Evolutionary conservation across 257 asterid genomes (phyloP).

Genomic region (Gardenia jasminoides): DNA sequence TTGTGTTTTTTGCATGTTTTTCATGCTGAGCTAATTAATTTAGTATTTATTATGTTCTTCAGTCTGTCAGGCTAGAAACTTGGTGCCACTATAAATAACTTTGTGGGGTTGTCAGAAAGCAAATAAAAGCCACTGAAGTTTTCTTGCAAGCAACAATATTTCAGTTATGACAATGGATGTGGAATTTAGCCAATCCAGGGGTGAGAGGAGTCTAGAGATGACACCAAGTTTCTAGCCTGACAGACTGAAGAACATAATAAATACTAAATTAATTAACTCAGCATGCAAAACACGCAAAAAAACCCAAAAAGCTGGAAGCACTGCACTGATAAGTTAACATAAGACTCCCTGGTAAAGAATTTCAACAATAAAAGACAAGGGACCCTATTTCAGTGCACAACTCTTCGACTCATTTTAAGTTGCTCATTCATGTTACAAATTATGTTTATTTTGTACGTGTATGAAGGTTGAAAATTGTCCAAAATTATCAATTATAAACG

Average conservation of each 20-base stretch:
- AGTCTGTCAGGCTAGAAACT: neutral
- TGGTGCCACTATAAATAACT: neutral
- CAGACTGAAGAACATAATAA: neutral
- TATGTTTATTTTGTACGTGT: too few relatives aligned
- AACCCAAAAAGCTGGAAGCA: neutral
- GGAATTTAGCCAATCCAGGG: slow-evolving; percentile 18
- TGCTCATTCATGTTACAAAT: too few relatives aligned
- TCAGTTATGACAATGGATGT: slow-evolving; percentile 10
- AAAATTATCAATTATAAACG: too few relatives aligned
- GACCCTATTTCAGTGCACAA: neutral
- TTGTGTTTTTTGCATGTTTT: neutral
- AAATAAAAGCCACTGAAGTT: neutral
- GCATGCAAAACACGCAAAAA: neutral
- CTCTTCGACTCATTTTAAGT: neutral
- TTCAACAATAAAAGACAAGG: neutral
- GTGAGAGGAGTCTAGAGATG: slow-evolving; percentile 50
- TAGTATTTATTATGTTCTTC: neutral
- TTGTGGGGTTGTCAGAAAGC: neutral
- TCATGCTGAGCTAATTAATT: neutral
- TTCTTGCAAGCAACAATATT: neutral
- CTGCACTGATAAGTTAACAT: neutral
- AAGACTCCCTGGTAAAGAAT: too few relatives aligned
- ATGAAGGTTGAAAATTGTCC: too few relatives aligned
- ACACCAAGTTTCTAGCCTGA: neutral
- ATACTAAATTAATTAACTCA: neutral